Percentiles rank a stretch among this genome's conserved stretches.
Conservation (phyloP, 257 asterid species). For the Fraxinus cuspidata region DNA sequence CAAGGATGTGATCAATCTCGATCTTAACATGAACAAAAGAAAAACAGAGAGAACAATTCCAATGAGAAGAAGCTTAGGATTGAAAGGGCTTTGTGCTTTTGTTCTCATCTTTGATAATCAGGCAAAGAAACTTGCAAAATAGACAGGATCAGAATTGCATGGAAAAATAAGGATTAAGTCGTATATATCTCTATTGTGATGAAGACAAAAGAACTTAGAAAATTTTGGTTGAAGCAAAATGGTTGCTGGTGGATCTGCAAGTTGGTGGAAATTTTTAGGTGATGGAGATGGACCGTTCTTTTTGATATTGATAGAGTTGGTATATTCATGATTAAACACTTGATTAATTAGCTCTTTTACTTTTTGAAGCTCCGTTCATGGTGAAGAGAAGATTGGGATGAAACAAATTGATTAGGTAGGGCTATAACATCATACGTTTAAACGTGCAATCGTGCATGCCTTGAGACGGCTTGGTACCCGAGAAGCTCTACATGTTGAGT, state of each 20-base stretch:
- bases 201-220: constrained; percentile 47
- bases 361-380: not conserved
- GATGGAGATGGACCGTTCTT: constrained; percentile 21
- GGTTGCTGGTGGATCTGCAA: constrained; percentile 55
- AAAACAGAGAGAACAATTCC: constrained; percentile 26
- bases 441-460: not conserved
- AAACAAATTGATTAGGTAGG: not conserved
- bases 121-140: not conserved
- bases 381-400: not conserved
- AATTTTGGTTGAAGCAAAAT: constrained; percentile 66
- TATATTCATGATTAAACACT: not conserved
- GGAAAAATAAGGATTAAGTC: constrained; percentile 32
- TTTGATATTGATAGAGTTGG: constrained; percentile 12
- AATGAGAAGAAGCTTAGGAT: constrained; percentile 46
- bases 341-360: not conserved
- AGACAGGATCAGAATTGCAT: not conserved
- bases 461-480: too few relatives aligned
- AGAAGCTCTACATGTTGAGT: too few relatives aligned
- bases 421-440: not conserved
- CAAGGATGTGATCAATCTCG: constrained; percentile 35
- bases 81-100: constrained; percentile 47
- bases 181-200: constrained; percentile 28
- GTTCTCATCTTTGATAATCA: constrained; percentile 52
- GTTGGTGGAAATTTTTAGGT: constrained; percentile 43
- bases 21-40: constrained; percentile 47